Conservation (phyloP, 129 eudicot genomes). For the Flaveria brownii region DNA sequence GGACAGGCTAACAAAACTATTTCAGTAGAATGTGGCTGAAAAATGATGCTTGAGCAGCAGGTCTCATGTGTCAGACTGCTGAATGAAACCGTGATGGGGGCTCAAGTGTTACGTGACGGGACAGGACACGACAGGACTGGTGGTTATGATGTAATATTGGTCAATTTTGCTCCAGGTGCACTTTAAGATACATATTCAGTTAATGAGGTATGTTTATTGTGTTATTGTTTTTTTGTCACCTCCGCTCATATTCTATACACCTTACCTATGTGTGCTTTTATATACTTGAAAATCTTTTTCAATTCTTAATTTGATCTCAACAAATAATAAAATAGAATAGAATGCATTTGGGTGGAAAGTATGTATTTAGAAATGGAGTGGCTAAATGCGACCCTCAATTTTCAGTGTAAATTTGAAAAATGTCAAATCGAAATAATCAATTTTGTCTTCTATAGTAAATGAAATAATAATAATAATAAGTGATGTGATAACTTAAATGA, state of each 20-base stretch:
- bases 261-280: neutral
- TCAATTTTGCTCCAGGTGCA: slow-evolving; percentile 38
- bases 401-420: too few relatives aligned
- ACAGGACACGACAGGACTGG: neutral
- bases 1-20: slow-evolving; percentile 59
- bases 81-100: slow-evolving; percentile 22
- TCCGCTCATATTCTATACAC: neutral
- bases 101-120: neutral
- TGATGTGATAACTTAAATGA: too few relatives aligned
- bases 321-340: too few relatives aligned
- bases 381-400: too few relatives aligned
- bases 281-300: neutral
- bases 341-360: too few relatives aligned
- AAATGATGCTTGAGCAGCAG: slow-evolving; percentile 11
- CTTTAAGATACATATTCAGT: slow-evolving; percentile 13
- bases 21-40: slow-evolving; percentile 41
- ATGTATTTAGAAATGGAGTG: too few relatives aligned
- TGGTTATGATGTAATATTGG: slow-evolving; percentile 29
- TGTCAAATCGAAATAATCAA: too few relatives aligned
- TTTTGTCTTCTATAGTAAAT: too few relatives aligned
- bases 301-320: neutral
- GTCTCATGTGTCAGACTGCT: slow-evolving; percentile 13
- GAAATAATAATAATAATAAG: too few relatives aligned
- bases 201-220: slow-evolving; percentile 11
- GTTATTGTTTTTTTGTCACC: neutral